phyloP scores from a whole-genome alignment of 2,329 filamentous ascomycete genomes.

The Scedosporium minutisporum region DNA sequence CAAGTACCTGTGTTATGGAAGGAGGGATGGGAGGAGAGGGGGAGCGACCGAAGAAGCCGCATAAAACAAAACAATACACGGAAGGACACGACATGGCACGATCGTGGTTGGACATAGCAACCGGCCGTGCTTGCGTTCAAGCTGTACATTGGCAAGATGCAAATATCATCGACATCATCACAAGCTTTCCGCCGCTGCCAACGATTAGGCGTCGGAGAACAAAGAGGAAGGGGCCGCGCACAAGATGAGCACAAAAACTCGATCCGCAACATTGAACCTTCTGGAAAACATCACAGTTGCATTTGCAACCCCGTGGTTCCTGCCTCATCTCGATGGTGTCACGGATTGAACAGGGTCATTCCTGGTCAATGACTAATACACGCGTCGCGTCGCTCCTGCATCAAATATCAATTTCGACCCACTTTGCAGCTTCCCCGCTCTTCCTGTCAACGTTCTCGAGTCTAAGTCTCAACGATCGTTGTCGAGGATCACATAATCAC shows the following conservation, averaged over 20 bases:
- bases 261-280: not conserved
- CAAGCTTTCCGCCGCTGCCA: too few relatives aligned
- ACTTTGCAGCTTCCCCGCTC: not conserved
- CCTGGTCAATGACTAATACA: conserved; percentile 2
- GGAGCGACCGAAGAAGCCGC: not conserved
- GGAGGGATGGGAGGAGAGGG: too few relatives aligned
- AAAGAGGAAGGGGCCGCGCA: too few relatives aligned
- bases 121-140: not conserved
- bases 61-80: not conserved
- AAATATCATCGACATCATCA: too few relatives aligned
- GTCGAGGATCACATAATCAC: too few relatives aligned
- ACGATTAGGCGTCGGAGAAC: too few relatives aligned
- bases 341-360: not conserved
- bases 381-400: conserved; percentile 2
- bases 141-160: too few relatives aligned
- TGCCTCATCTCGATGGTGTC: not conserved
- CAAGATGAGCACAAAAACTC: not conserved
- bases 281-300: not conserved
- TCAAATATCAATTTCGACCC: not conserved
- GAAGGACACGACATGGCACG: not conserved
- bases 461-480: too few relatives aligned
- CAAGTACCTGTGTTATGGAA: not conserved
- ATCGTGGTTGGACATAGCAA: not conserved
- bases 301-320: not conserved
- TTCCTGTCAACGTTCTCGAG: too few relatives aligned